Evolutionary conservation across 768 basidiomycete species (phyloP).

Genomic region (Amanita rimosa): DNA sequence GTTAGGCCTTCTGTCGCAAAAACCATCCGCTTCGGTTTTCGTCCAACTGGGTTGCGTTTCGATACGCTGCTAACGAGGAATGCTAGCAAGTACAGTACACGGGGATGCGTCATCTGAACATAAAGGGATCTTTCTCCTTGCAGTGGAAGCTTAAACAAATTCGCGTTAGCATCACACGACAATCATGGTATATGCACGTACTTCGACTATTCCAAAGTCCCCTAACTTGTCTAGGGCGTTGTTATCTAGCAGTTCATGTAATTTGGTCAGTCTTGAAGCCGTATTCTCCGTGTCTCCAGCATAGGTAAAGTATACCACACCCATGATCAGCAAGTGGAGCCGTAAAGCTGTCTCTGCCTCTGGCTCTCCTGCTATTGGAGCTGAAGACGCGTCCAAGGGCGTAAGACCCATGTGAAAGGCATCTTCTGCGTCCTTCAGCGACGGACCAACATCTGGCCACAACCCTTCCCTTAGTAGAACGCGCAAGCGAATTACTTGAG

Average conservation of each 20-base stretch:
- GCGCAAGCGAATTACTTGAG: slow-evolving; percentile 45
- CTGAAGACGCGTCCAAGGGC: slow-evolving; percentile 1
- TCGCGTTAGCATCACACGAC: slow-evolving; percentile 10
- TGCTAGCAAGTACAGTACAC: slow-evolving; percentile 48
- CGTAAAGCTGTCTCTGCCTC: slow-evolving; percentile 21
- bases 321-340: slow-evolving; percentile 52
- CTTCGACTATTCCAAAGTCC: slow-evolving; percentile 23
- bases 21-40: slow-evolving; percentile 60
- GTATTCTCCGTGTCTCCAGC: slow-evolving; percentile 36
- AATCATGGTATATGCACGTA: slow-evolving; percentile 8
- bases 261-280: slow-evolving; percentile 36
- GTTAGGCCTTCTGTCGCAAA: slow-evolving; percentile 57
- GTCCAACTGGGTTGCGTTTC: slow-evolving; percentile 64
- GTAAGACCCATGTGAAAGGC: slow-evolving; percentile 30
- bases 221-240: slow-evolving; percentile 31
- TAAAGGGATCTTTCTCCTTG: slow-evolving; percentile 31
- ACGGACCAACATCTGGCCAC: slow-evolving; percentile 40
- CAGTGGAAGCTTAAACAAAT: slow-evolving; percentile 21
- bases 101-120: slow-evolving; percentile 58
- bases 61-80: slow-evolving; percentile 57
- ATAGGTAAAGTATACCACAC: slow-evolving; percentile 53
- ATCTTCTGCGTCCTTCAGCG: slow-evolving; percentile 38
- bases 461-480: slow-evolving; percentile 40
- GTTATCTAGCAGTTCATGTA: slow-evolving; percentile 62
- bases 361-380: slow-evolving; percentile 7